Evolutionary conservation across 441 rosid species (phyloP).

Genomic region (Populus hybrid): DNA sequence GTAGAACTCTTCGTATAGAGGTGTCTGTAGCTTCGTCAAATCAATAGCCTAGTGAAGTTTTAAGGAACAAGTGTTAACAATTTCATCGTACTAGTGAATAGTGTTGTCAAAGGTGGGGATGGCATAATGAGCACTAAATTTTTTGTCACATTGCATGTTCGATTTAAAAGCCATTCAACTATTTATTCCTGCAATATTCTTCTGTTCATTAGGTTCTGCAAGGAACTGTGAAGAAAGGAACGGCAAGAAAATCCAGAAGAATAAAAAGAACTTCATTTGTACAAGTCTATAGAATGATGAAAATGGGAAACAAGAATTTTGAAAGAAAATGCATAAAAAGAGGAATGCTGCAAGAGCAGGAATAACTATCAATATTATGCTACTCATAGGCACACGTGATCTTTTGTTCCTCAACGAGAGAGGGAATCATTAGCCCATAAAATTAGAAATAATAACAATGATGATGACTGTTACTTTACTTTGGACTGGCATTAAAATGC

Average conservation of each 20-base stretch:
- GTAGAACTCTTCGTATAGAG: conserved; percentile 86
- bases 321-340: not conserved
- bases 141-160: not conserved
- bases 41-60: conserved; percentile 64
- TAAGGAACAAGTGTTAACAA: not conserved
- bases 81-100: not conserved
- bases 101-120: not conserved
- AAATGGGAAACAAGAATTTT: not conserved
- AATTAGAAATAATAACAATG: not conserved
- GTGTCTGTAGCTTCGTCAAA: conserved; percentile 88
- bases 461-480: not conserved
- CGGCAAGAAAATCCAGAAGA: not conserved
- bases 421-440: not conserved
- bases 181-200: not conserved
- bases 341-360: not conserved
- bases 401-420: not conserved
- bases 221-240: not conserved
- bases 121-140: not conserved
- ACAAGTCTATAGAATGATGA: not conserved
- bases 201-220: not conserved
- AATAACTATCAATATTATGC: not conserved
- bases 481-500: not conserved
- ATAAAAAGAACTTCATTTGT: not conserved
- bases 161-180: not conserved
- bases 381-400: not conserved